Evolutionary conservation across 2,329 filamentous ascomycete genomes (phyloP), one percentile per base, ranked within the genome.

Genomic region (Penicillium brevicompactum): DNA sequence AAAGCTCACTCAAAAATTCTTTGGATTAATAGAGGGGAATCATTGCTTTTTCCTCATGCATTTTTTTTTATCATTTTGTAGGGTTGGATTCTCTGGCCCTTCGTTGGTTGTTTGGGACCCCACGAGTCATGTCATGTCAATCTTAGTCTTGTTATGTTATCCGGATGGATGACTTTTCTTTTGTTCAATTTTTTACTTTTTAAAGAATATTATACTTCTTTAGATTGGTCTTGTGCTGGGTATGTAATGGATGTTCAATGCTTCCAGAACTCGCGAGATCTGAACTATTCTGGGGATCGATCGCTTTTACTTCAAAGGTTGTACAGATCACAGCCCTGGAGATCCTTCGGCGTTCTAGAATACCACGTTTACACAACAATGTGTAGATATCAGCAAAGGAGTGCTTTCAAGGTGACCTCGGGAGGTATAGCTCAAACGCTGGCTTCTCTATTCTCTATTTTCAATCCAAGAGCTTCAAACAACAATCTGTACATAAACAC

Each of bases 121-220:
- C 62, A 66, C 63, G 63, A 66, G 60, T 63, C 63, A 66, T 66
- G 63, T 63, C 63, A 63, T 63, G 63, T 64, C 56, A 63, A 52
- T 61, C 56, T 60, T 63, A 55, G 59, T 60, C 51, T 57, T 57
- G 57, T 60, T 60, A 58, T 60, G 56, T 61, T 59, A 59, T 51
- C 59, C 57, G 55, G 61, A 57, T 56, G 49, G 50, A 60, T 50
- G 43, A 54, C 57, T 44, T 54, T 54, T 58, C 38, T 59, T 46
- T 49, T 55, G 49, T 58, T 60, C 54, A 51, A 55, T 56, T 46
- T 54, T 55, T 51, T 57, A 48, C 46, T 22, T 49, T 47, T 48
- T 50, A 51, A 58, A 61, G 53, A 65, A 65, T 56, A 59, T 52
- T 38, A 50, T 31, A 46, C 48, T 49, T 51, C 43, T 56, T 58